A percentile compares a stretch with the other conserved stretches of the same genome.
These are phyloP conservation scores for Clonostachys rosea DNA, from an alignment of 2,329 filamentous ascomycete genomes.

Conservation along the genomic window DNA sequence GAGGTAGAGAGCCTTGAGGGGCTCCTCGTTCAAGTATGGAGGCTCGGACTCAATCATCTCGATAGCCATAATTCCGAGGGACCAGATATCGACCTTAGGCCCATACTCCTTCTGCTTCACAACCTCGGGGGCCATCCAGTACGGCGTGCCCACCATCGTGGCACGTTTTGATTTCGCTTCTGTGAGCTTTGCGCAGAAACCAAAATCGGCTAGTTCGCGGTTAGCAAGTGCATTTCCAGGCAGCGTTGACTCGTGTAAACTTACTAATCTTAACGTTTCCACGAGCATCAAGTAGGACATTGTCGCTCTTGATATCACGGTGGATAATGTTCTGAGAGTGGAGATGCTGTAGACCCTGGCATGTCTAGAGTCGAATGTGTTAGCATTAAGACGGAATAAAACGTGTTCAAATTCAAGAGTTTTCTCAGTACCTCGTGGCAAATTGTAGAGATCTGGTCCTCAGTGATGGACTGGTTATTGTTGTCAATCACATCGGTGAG, in stretches of 20 bases:
- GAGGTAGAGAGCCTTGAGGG: slow-evolving; percentile 92
- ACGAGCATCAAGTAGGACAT: slow-evolving; percentile 88
- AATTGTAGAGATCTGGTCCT: slow-evolving; percentile 97
- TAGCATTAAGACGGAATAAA: slow-evolving; percentile 6
- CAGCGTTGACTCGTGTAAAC: slow-evolving; percentile 26
- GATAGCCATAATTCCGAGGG: slow-evolving; percentile 97
- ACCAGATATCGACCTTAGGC: slow-evolving; percentile 98
- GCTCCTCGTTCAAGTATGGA: slow-evolving; percentile 96
- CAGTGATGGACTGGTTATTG: slow-evolving; percentile 77
- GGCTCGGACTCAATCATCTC: slow-evolving; percentile 99
- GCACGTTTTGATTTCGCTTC: slow-evolving; percentile 96
- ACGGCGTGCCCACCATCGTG: slow-evolving; percentile 98
- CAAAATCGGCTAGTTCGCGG: slow-evolving; percentile 77
- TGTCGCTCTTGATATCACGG: slow-evolving; percentile 99
- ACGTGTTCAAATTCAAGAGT: not conserved
- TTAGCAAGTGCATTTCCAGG: slow-evolving; percentile 19
- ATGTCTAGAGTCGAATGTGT: slow-evolving; percentile 59
- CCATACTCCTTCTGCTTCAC: slow-evolving; percentile 99
- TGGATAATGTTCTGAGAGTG: slow-evolving; percentile 97
- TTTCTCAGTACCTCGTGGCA: slow-evolving; percentile 71
- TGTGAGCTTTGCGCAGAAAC: slow-evolving; percentile 97
- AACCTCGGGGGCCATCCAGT: slow-evolving; percentile 99
- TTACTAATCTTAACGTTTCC: slow-evolving; percentile 97
- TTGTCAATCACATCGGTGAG: slow-evolving; percentile 99
- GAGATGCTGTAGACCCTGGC: slow-evolving; percentile 88